Conservation (phyloP, 2,329 filamentous ascomycete genomes). For the Pseudogymnoascus sp. region DNA sequence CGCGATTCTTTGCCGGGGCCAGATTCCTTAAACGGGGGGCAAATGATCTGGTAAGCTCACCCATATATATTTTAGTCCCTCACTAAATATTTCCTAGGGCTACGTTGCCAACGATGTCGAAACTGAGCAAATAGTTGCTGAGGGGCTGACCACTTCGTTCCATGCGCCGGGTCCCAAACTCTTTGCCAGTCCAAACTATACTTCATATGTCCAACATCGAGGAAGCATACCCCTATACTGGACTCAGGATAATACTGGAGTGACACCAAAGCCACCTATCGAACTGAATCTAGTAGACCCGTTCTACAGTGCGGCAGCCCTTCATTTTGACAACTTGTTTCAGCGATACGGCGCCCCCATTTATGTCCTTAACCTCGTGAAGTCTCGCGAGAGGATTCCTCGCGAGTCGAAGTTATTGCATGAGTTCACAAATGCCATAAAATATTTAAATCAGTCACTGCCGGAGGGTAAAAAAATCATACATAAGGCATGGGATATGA, state of each 20-base stretch:
- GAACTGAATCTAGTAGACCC: slow-evolving; percentile 93
- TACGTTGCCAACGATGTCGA: slow-evolving; percentile 98
- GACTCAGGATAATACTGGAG: slow-evolving; percentile 93
- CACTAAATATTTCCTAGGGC: slow-evolving; percentile 38
- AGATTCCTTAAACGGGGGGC: slow-evolving; percentile 89
- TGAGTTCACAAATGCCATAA: slow-evolving; percentile 80
- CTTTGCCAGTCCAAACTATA: slow-evolving; percentile 84
- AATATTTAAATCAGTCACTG: slow-evolving; percentile 90
- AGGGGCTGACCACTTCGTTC: slow-evolving; percentile 89
- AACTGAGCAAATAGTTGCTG: slow-evolving; percentile 95
- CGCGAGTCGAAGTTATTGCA: slow-evolving; percentile 83
- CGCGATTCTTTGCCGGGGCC: slow-evolving; percentile 87
- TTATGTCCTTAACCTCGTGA: slow-evolving; percentile 86
- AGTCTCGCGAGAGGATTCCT: slow-evolving; percentile 77
- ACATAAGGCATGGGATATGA: slow-evolving; percentile 98
- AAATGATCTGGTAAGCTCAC: slow-evolving; percentile 61
- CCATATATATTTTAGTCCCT: not conserved
- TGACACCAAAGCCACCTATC: slow-evolving; percentile 93
- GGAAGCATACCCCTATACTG: slow-evolving; percentile 96
- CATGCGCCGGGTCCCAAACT: slow-evolving; percentile 80
- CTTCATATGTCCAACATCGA: slow-evolving; percentile 92
- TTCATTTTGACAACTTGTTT: slow-evolving; percentile 94
- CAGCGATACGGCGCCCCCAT: slow-evolving; percentile 86
- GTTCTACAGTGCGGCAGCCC: slow-evolving; percentile 84
- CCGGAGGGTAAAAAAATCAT: slow-evolving; percentile 77